Conservation (phyloP, 352 stramenopile genomes). For the Phytopythium vexans region DNA sequence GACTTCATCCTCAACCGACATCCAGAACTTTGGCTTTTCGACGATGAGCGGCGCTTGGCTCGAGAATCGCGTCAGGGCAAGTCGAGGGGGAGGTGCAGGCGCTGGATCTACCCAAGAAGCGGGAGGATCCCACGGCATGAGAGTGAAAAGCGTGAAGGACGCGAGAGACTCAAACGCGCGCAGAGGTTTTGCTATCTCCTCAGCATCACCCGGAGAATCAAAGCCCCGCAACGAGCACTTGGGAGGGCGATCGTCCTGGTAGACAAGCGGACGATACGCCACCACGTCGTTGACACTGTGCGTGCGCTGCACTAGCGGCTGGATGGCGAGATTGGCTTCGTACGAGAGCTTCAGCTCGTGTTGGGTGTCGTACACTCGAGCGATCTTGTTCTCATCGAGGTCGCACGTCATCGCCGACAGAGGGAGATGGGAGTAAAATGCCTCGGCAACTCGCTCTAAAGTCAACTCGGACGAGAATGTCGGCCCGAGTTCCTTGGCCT, state of each 20-base stretch:
- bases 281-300: slow-evolving; percentile 25
- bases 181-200: slow-evolving; percentile 16
- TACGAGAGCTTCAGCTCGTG: slow-evolving; percentile 41
- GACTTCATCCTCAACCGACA: slow-evolving; percentile 11
- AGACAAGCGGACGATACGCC: slow-evolving; percentile 28
- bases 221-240: slow-evolving; percentile 27
- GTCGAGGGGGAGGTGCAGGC: slow-evolving; percentile 5
- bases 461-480: slow-evolving; percentile 59
- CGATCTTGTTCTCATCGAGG: slow-evolving; percentile 23
- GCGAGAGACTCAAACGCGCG: slow-evolving; percentile 14
- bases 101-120: slow-evolving; percentile 11
- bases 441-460: slow-evolving; percentile 53
- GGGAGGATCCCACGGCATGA: no score
- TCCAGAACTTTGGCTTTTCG: slow-evolving; percentile 29
- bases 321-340: slow-evolving; percentile 36
- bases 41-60: slow-evolving; percentile 23
- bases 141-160: no score
- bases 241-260: slow-evolving; percentile 19
- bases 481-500: slow-evolving; percentile 27
- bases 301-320: slow-evolving; percentile 19
- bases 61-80: slow-evolving; percentile 12
- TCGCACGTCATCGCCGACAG: slow-evolving; percentile 78
- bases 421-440: slow-evolving; percentile 75
- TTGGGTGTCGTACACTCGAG: slow-evolving; percentile 29
- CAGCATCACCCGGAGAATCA: slow-evolving; percentile 9